Percentiles rank a stretch among this genome's conserved stretches.
Evolutionary conservation across 176 grass and related monocot genomes (phyloP).

Genomic region (Aegilops sharonensis): DNA sequence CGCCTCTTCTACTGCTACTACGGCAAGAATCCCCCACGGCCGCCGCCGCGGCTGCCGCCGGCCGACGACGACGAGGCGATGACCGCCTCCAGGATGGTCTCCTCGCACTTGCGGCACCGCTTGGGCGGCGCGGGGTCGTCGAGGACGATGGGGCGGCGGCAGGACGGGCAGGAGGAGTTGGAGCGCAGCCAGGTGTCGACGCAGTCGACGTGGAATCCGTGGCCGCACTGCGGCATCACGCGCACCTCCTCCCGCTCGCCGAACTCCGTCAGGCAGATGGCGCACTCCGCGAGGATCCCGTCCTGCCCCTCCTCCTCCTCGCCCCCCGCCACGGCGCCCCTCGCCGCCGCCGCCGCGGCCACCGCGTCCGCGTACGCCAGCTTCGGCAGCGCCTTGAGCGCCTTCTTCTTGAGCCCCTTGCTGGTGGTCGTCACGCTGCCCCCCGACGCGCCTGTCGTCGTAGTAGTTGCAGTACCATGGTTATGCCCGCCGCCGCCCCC

Average conservation of each 20-base stretch:
- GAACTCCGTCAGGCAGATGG: slow-evolving; percentile 64
- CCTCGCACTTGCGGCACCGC: slow-evolving; percentile 71
- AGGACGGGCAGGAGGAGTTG: slow-evolving; percentile 71
- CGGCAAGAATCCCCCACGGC: slow-evolving; percentile 54
- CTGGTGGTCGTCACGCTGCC: not conserved
- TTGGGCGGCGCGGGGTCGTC: slow-evolving; percentile 41
- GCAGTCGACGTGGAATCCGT: slow-evolving; percentile 71
- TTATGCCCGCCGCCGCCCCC: not conserved
- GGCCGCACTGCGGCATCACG: slow-evolving; percentile 80
- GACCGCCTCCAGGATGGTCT: slow-evolving; percentile 42
- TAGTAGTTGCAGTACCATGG: not conserved
- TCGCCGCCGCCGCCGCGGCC: slow-evolving; percentile 47
- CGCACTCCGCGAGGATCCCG: slow-evolving; percentile 40
- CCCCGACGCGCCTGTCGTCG: not conserved
- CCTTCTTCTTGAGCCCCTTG: slow-evolving; percentile 70
- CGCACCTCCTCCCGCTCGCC: slow-evolving; percentile 66
- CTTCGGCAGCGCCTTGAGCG: slow-evolving; percentile 56
- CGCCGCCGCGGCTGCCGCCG: slow-evolving; percentile 13
- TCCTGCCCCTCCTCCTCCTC: slow-evolving; percentile 28
- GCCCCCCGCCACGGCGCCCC: slow-evolving; percentile 25
- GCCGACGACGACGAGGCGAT: slow-evolving; percentile 29
- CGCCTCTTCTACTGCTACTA: slow-evolving; percentile 38
- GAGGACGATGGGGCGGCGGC: slow-evolving; percentile 67
- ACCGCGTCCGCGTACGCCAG: slow-evolving; percentile 54
- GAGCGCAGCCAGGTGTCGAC: slow-evolving; percentile 70